Conservation (phyloP, 345 rosid species). For the Melaleuca alternifolia region DNA sequence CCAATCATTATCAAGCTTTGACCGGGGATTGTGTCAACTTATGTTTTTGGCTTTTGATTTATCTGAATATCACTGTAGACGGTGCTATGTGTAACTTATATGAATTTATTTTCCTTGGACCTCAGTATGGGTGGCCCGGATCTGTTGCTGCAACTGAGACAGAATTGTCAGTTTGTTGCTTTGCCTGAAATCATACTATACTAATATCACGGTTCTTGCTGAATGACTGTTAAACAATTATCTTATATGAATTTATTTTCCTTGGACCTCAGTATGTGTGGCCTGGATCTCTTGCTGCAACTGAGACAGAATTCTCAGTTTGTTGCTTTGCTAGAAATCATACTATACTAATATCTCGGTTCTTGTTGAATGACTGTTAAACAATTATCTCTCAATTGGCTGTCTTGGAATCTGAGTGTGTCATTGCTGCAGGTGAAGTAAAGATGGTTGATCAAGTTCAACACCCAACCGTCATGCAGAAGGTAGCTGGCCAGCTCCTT, state of each 20-base stretch:
- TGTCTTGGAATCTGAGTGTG: neutral
- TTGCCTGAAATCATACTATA: neutral
- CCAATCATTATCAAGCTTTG: neutral
- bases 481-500: conserved; percentile 57
- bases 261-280: neutral
- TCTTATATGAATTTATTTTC: neutral
- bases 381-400: neutral
- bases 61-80: neutral
- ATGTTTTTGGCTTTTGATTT: neutral
- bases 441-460: conserved; percentile 73
- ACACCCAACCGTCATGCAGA: conserved; percentile 57
- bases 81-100: neutral
- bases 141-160: neutral
- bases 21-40: neutral
- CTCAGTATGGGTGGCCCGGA: neutral
- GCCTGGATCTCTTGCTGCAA: neutral
- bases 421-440: conserved; percentile 24
- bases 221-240: neutral
- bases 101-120: neutral
- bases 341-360: neutral
- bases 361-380: neutral
- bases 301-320: neutral
- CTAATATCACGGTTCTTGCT: neutral
- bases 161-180: neutral
- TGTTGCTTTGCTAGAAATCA: neutral